phyloP scores from a whole-genome alignment of 331 rosid genomes.

The Acacia pycnantha region DNA sequence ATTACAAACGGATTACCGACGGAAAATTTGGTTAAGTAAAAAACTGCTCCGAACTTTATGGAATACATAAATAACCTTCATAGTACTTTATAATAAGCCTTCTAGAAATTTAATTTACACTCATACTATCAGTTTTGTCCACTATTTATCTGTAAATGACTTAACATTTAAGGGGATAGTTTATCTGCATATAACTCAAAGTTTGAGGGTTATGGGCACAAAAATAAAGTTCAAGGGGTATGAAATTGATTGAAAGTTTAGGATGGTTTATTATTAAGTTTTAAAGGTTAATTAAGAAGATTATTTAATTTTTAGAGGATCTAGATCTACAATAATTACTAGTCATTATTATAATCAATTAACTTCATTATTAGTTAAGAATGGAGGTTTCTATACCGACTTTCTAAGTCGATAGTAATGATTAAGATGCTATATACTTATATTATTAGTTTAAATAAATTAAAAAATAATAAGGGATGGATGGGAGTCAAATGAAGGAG shows the following conservation, averaged over 20 bases:
- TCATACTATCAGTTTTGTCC: background rate
- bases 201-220: no score
- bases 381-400: conserved; percentile 4
- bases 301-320: background rate
- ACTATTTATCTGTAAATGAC: no score
- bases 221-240: background rate
- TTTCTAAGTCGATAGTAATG: background rate
- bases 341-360: background rate
- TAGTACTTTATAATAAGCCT: background rate
- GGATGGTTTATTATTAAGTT: background rate
- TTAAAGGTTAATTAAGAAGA: background rate
- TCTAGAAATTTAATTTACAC: background rate
- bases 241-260: background rate
- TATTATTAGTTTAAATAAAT: background rate
- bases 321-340: background rate
- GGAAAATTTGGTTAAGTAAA: no score
- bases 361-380: background rate
- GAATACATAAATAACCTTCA: background rate
- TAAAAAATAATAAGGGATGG: background rate
- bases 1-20: no score
- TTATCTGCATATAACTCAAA: no score
- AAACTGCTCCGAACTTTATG: background rate
- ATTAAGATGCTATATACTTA: background rate
- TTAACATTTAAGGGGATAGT: no score
- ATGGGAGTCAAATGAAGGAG: background rate